Evolutionary conservation across 345 rosid species (phyloP), one percentile per base, ranked within the genome.

Genomic region (Stellera chamaejasme): DNA sequence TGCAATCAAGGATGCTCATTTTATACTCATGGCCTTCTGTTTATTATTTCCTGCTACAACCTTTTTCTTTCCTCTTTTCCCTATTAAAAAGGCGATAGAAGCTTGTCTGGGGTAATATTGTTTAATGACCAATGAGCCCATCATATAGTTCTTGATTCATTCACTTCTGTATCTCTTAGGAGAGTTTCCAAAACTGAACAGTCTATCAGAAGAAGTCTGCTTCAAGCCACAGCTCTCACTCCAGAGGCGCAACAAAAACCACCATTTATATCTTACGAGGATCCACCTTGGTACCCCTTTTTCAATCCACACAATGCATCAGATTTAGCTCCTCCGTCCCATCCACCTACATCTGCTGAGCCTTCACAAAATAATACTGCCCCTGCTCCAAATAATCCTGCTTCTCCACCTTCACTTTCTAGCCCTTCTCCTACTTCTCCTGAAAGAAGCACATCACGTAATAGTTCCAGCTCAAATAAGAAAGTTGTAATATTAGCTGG

Each of bases 191-290:
- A 41, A 27, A 47, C 63, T 56, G 66, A 65, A 49, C 59, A 69
- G 61, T 63, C 59, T 56, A 54, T 62, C 66, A 66, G 46, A 48
- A 59, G 77, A 68, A 70, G 72, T 55, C 58, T 41, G 60, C 77
- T 82, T 66, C 51, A 16, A 53, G 23, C 2, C 2, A 2, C n/a
- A 27, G 26, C 0, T 16, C 27, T 43, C n/a, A 39, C 13, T 28
- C 7, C 48, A 32, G 39, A 32, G 39, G 39, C 39, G 7, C 39
- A 32, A 9, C 2, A n/a, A 15, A 43, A 16, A 13, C 6, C 3
- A 8, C n/a, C 15, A 10, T 11, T 11, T 5, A 0, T 7, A 6
- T 12, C 16, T 32, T 32, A 32, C 9, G 39, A 32, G 9, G 9
- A 32, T 32, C 9, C 39, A 32, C 39, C 1, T 5, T 32, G 39